Conservation (phyloP, 2,329 filamentous ascomycete genomes). For the Penicillium capsulatum region DNA sequence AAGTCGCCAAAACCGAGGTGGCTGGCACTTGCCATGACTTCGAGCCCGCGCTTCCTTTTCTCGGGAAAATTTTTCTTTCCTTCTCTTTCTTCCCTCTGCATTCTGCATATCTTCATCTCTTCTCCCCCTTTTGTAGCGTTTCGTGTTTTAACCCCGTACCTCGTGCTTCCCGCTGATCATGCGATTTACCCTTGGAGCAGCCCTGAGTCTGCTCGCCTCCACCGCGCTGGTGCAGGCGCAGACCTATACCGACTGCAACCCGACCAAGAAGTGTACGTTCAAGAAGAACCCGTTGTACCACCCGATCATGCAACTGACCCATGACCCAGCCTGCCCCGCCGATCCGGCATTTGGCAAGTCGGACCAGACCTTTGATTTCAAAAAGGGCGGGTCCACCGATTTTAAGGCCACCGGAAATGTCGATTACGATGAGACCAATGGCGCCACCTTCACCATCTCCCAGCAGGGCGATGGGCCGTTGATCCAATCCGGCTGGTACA, state of each 20-base stretch:
- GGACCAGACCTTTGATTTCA: conserved; percentile 75
- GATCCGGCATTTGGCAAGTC: conserved; percentile 77
- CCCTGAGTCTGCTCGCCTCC: conserved; percentile 27
- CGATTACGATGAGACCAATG: conserved; percentile 66
- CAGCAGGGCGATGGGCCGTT: conserved; percentile 78
- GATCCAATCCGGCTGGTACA: conserved; percentile 88
- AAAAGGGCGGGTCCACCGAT: conserved; percentile 68
- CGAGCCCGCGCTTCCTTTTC: conserved; percentile 7
- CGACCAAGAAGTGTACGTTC: conserved; percentile 36
- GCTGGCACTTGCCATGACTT: conserved; percentile 19
- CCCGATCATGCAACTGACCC: conserved; percentile 5
- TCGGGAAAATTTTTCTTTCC: conserved; percentile 10
- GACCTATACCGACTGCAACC: conserved; percentile 45
- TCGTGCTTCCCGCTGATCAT: conserved; percentile 26
- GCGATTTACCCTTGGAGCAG: conserved; percentile 28
- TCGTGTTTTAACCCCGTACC: background rate
- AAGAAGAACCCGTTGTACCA: background rate
- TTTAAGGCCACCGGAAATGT: conserved; percentile 68
- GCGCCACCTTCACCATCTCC: conserved; percentile 75
- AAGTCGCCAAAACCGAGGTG: conserved; percentile 16
- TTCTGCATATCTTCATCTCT: conserved; percentile 4
- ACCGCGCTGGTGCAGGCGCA: conserved; percentile 35
- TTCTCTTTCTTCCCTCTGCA: conserved; percentile 8
- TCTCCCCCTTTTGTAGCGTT: background rate
- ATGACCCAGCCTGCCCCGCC: conserved; percentile 61